A percentile compares a stretch with the other conserved stretches of the same genome.
These are phyloP conservation scores for Fusarium denticulatum DNA, from an alignment of 2,329 filamentous ascomycete genomes.

Conservation along the genomic window DNA sequence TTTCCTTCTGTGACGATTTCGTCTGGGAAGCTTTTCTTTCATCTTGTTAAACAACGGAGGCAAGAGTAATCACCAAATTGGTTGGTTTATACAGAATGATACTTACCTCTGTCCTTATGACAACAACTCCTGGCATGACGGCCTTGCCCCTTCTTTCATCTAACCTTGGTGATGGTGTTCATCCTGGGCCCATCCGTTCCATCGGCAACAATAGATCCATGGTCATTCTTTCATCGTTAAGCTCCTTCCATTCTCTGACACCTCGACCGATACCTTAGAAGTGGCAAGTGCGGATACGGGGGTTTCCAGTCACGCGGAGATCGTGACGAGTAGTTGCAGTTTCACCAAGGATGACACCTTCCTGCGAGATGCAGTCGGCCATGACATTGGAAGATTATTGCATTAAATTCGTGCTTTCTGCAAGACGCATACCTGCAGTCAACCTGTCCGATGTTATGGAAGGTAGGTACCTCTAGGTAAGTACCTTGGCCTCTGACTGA, in stretches of 20 bases:
- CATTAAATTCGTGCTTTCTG: slow-evolving; percentile 1
- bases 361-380: slow-evolving; percentile 26
- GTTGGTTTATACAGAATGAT: not conserved
- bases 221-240: not conserved
- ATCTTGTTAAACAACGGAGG: not conserved
- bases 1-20: not conserved
- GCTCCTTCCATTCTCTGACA: not conserved
- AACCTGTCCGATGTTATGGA: not conserved
- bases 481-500: not conserved
- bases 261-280: not conserved
- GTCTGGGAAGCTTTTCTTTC: not conserved
- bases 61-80: not conserved
- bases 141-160: not conserved
- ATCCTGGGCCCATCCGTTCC: not conserved
- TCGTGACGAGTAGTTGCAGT: slow-evolving; percentile 27
- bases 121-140: no score
- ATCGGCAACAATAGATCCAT: no score
- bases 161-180: not conserved
- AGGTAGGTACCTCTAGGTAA: not conserved
- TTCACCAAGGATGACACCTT: slow-evolving; percentile 15
- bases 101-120: not conserved
- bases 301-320: slow-evolving; percentile 2
- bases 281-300: not conserved
- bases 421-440: not conserved
- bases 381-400: slow-evolving; percentile 1